Base-by-base conservation (phyloP, 306 rosid genomes). In the Datisca glomerata region DNA sequence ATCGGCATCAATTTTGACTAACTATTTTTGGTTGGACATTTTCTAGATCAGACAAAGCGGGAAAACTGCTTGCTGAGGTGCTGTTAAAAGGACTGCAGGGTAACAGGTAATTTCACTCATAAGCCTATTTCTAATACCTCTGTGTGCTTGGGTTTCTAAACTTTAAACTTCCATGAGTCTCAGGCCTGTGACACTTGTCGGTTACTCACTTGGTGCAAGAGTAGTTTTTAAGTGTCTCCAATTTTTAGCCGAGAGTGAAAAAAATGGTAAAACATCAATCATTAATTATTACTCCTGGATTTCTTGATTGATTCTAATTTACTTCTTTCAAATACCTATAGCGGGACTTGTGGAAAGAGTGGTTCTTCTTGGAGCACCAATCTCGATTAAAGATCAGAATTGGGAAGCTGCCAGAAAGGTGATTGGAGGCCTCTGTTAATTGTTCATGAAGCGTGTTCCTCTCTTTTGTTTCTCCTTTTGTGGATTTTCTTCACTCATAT, bases 141-240 rank as follows among this genome's bases (percentile, higher is more conserved):
- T 41, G 47, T 24, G n/a, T 27, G 37, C 31, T 13, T 40, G 22
- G 22, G 24, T 41, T 8, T 20, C 24, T 8, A 40, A 4, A 39
- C 7, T 24, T 35, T 14, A 11, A 49, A 12, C 37, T 35, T 44
- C 43, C 37, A 21, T 33, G 24, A 40, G 35, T 52, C 21, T 57
- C 62, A 70, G 77, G 63, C 77, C 77, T n/a, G 72, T 70, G 47
- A 70, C 77, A 41, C 77, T 70, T 28, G 58, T 70, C 21, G 77
- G 77, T 21, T 60, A 32, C 72, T 70, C 77, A 11, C 77, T 70
- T 46, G 77, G 77, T 41, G 77, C 77, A 34, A 49, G 72, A 38
- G 67, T 57, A 28, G 40, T 70, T 40, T 65, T 65, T 54, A 64
- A 70, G 51, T 70, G 72, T 65, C 77, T 65, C 14, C 65, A 70